These are phyloP conservation scores for Ananas comosus DNA, from an alignment of 176 grass and related monocot species.

Conservation along the genomic window DNA sequence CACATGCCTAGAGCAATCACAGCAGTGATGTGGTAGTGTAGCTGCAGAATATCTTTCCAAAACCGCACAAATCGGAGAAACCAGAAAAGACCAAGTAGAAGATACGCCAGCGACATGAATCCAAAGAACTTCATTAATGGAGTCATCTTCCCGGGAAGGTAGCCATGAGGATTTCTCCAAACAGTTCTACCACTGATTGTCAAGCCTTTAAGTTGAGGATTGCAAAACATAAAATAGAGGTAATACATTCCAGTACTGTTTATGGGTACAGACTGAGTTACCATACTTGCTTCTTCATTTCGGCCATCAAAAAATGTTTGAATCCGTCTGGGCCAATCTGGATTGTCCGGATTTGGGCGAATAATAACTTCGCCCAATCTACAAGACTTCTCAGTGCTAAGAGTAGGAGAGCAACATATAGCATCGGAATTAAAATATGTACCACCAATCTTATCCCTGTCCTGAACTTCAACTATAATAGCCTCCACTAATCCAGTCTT, in stretches of 20 bases:
- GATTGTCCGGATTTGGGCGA: constrained; percentile 69
- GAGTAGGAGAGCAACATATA: constrained; percentile 82
- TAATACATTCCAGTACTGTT: constrained; percentile 98
- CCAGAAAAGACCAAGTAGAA: constrained; percentile 88
- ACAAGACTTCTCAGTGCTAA: constrained; percentile 53
- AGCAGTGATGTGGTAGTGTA: constrained; percentile 94
- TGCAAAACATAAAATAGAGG: constrained; percentile 98
- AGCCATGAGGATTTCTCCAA: constrained; percentile 96
- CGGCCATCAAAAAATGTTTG: constrained; percentile 87
- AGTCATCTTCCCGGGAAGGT: constrained; percentile 97
- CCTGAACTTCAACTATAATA: constrained; percentile 93
- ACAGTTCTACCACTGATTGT: constrained; percentile 84
- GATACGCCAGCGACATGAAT: constrained; percentile 92
- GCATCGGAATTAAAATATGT: constrained; percentile 74
- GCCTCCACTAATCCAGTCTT: constrained; percentile 91
- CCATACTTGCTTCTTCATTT: constrained; percentile 58
- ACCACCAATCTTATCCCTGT: constrained; percentile 92
- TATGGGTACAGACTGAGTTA: constrained; percentile 44
- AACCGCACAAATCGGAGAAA: constrained; percentile 78
- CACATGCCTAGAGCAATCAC: constrained; percentile 99
- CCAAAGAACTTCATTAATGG: constrained; percentile 96
- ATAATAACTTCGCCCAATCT: constrained; percentile 94
- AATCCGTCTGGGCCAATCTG: constrained; percentile 77
- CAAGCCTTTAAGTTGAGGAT: constrained; percentile 69
- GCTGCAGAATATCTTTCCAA: constrained; percentile 88